A percentile compares a stretch with the other conserved stretches of the same genome.
Evolutionary conservation across 2,329 filamentous ascomycete species (phyloP).

Genomic region (Xylaria sp.): DNA sequence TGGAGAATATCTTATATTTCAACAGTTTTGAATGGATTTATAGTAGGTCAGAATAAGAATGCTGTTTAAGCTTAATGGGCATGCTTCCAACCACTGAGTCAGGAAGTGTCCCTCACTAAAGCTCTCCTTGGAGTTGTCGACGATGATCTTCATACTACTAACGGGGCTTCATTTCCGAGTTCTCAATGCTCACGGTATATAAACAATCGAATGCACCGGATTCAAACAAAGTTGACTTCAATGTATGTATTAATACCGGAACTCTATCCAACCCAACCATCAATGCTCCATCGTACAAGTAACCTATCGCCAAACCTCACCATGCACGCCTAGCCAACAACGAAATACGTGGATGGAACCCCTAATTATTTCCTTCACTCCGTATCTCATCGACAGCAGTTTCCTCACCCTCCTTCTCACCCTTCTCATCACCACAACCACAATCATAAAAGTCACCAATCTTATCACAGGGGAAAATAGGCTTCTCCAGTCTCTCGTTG

Average conservation of each 20-base stretch:
- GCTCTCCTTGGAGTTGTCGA: no score
- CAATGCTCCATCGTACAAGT: background rate
- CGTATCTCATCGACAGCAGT: no score
- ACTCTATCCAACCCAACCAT: constrained; percentile 11
- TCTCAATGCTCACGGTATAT: background rate
- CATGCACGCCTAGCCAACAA: background rate
- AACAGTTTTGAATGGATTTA: no score
- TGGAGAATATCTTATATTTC: no score
- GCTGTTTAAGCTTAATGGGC: no score
- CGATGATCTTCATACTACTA: background rate
- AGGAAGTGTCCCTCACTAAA: no score
- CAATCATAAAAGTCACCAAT: constrained; percentile 69
- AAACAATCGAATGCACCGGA: background rate
- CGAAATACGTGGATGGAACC: background rate
- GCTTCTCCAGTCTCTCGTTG: constrained; percentile 58
- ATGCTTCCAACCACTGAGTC: no score
- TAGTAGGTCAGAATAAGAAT: no score
- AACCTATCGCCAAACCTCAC: background rate
- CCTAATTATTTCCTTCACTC: background rate
- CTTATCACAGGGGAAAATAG: constrained; percentile 58
- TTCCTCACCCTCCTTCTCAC: constrained; percentile 22
- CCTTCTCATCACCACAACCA: constrained; percentile 59
- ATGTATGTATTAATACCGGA: constrained; percentile 12
- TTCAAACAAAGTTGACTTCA: background rate
- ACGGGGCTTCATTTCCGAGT: background rate